Evolutionary conservation across 805 yeast species (phyloP), one percentile per base, ranked within the genome.

Genomic region (Pichia manshurica): DNA sequence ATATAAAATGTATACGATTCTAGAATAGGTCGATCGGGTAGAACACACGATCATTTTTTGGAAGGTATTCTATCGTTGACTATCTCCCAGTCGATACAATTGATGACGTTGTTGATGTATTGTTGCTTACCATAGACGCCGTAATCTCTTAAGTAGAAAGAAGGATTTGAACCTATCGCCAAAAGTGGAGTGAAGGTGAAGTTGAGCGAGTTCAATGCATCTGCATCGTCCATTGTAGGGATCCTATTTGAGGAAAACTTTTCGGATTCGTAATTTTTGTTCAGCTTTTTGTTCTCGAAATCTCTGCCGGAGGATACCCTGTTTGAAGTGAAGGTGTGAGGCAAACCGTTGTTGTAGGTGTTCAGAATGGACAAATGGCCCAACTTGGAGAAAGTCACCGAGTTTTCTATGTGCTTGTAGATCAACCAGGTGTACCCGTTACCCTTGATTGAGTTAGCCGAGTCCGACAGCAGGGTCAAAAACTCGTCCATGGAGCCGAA

Each of bases 351-450:
- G 60, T 87, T 88, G 67, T 88, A 88, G n/a, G 96, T 84, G 66
- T 88, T 85, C 48, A 87, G 67, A 8, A 93, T 70, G 44, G 79
- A 81, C 57, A 93, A 72, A 29, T 73, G 68, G 48, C 77, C 77
- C 48, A 47, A 50, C 33, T 47, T 58, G 12, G 63, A 52, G 47
- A 54, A 50, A 17, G 46, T 36, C 6, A 20, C 28, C 5, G 46
- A 34, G 44, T 58, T 60, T 7, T 60, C 59, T 31, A 53, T 52
- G 17, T 54, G 56, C 65, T 72, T 73, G 49, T 91, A 95, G 20
- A 89, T 82, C 17, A 93, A 70, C 93, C 97, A 93, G 10, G 90
- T 85, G 66, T 75, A 81, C 3, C 99, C 99, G 64, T 87, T 91
- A 44, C 98, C 97, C 51, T 83, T 79, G 51, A 88, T 77, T 4